Evolutionary conservation across 805 yeast genomes (phyloP), one percentile per base, ranked within the genome.

Genomic region (Kluyveromyces lactis): DNA sequence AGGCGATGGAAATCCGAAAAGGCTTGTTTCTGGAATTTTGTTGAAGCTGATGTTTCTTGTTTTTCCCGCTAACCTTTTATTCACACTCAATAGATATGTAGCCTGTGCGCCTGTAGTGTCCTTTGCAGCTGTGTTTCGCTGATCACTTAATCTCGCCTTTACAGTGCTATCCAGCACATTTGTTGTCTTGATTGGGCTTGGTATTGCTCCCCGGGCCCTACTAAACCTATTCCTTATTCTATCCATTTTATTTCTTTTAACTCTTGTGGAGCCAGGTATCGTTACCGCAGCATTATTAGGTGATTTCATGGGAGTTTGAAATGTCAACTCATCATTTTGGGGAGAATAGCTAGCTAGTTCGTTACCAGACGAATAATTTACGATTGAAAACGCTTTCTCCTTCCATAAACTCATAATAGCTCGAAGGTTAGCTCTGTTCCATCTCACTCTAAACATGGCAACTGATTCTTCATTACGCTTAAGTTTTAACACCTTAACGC

Each of bases 361-460:
- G 3, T 26, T 21, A 11, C 19, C 30, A 15, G 15, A 15, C 9
- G 30, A 26, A 11, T 12, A 7, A 12, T 17, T 12, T 15, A 4
- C 3, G 13, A n/a, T 8, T 10, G 18, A 15, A 13, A 24, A 26
- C 4, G 29, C 31, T 33, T 46, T 55, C 3, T 49, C 53, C 32
- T 50, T 59, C 71, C 71, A 67, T 15, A 67, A 39, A 4, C 49
- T 29, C 16, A 67, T 31, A 4, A 66, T 39, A 0, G 67, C 69
- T 37, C 70, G 46, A 18, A 63, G 41, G 18, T 51, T 59, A 1
- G 70, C 70, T 33, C 70, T 53, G 39, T 58, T 52, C 70, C 70
- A 67, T 37, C 71, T 50, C n/a, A 44, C 48, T 31, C 57, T 48
- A 43, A 66, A 64, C 11, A 47, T 47, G 4, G 46, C 51, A 2